Evolutionary conservation across 495 filamentous ascomycete genomes (phyloP).

Genomic region (Penicillium canariense): DNA sequence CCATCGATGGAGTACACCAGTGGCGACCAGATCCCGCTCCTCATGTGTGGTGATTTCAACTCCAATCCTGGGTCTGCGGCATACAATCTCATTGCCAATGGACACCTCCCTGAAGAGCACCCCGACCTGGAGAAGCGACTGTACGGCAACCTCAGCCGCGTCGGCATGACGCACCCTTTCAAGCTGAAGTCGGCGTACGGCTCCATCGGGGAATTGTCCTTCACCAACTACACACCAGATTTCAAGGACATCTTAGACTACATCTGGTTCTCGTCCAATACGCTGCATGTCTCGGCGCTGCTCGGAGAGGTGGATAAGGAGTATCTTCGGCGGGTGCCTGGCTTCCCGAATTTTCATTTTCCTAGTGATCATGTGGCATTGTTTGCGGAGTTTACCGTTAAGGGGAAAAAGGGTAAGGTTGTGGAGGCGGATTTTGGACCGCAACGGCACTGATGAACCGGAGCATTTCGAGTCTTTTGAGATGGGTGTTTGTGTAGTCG

Average conservation of each 20-base stretch:
- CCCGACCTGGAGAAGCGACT: slow-evolving; percentile 66
- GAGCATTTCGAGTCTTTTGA: slow-evolving; percentile 43
- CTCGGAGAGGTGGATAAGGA: slow-evolving; percentile 89
- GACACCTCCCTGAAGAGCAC: slow-evolving; percentile 68
- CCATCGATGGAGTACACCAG: slow-evolving; percentile 76
- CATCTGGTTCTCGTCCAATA: slow-evolving; percentile 93
- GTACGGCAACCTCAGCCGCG: slow-evolving; percentile 87
- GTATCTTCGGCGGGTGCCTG: slow-evolving; percentile 85
- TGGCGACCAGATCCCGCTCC: slow-evolving; percentile 81
- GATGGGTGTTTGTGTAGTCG: slow-evolving; percentile 45
- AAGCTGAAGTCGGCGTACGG: slow-evolving; percentile 84
- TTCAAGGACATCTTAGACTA: slow-evolving; percentile 94
- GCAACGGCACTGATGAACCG: slow-evolving; percentile 49
- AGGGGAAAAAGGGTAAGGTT: slow-evolving; percentile 81
- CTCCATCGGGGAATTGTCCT: slow-evolving; percentile 73
- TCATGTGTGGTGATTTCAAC: slow-evolving; percentile 96
- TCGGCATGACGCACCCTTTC: slow-evolving; percentile 94
- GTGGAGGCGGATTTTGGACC: slow-evolving; percentile 63
- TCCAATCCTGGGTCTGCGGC: slow-evolving; percentile 80
- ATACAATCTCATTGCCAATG: slow-evolving; percentile 80
- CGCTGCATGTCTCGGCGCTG: slow-evolving; percentile 79
- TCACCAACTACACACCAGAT: slow-evolving; percentile 93
- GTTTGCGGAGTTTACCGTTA: slow-evolving; percentile 87
- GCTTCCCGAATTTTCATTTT: slow-evolving; percentile 96
- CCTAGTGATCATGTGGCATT: slow-evolving; percentile 95